Conservation (phyloP, 2,329 filamentous ascomycete species). For the Monilinia fructicola region DNA sequence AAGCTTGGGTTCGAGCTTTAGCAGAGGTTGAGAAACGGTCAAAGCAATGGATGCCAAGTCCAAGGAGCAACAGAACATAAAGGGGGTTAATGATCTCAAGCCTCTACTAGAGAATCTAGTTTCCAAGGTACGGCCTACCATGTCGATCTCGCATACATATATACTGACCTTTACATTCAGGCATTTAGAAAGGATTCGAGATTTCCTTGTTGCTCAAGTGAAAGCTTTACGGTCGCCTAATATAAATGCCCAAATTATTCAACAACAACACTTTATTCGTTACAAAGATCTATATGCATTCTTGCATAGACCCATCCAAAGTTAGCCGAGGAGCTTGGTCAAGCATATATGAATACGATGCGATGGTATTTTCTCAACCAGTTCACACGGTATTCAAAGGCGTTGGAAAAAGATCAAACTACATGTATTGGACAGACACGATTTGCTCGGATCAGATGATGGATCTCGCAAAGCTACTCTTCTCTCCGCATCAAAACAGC, state of each 20-base stretch:
- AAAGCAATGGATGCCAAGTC: slow-evolving; percentile 67
- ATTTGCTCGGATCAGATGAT: slow-evolving; percentile 79
- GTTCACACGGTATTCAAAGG: slow-evolving; percentile 82
- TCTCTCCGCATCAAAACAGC: slow-evolving; percentile 53
- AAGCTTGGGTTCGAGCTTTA: slow-evolving; percentile 80
- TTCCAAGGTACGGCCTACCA: slow-evolving; percentile 59
- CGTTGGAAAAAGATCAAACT: slow-evolving; percentile 80
- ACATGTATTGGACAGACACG: slow-evolving; percentile 77
- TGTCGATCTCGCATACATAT: neutral
- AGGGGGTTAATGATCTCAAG: slow-evolving; percentile 78
- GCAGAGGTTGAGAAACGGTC: slow-evolving; percentile 80
- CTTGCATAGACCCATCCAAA: slow-evolving; percentile 73
- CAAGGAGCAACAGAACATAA: slow-evolving; percentile 61
- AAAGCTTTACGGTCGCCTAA: slow-evolving; percentile 91
- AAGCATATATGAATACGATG: slow-evolving; percentile 98
- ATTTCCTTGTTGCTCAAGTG: slow-evolving; percentile 92
- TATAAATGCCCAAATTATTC: slow-evolving; percentile 95
- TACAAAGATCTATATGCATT: slow-evolving; percentile 90
- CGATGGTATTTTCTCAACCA: slow-evolving; percentile 95
- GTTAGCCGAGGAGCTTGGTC: slow-evolving; percentile 86
- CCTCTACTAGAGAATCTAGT: slow-evolving; percentile 83
- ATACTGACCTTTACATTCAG: slow-evolving; percentile 42
- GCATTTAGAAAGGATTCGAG: slow-evolving; percentile 90
- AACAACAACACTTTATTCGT: slow-evolving; percentile 85
- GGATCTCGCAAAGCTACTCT: slow-evolving; percentile 62